Evolutionary conservation across 176 grass and related monocot genomes (phyloP).

Genomic region (Oryza coarctata): DNA sequence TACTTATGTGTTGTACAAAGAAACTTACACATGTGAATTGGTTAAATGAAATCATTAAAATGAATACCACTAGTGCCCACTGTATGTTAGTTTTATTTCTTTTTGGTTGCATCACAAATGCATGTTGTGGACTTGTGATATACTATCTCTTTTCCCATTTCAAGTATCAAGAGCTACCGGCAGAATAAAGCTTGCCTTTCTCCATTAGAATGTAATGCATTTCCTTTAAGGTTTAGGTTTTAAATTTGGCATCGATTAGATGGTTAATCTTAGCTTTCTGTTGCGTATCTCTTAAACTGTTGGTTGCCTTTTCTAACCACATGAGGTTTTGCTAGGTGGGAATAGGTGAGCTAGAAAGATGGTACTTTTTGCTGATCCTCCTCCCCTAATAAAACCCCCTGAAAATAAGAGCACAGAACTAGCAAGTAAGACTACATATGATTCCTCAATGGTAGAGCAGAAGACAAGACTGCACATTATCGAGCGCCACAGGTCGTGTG

Average conservation of each 20-base stretch:
- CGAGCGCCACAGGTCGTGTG: constrained; percentile 63
- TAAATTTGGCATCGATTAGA: neutral
- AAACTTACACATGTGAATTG: neutral
- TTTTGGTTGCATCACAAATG: constrained; percentile 14
- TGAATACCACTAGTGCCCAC: neutral
- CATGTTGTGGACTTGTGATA: constrained; percentile 7
- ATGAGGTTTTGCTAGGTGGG: constrained; percentile 1
- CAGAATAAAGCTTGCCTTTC: neutral
- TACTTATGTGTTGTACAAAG: constrained; percentile 1
- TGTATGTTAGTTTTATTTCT: neutral
- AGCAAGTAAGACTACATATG: constrained; percentile 28
- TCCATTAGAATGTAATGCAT: constrained; percentile 11
- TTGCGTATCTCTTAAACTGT: constrained; percentile 23
- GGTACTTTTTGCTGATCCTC: constrained; percentile 16
- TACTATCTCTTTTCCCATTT: neutral
- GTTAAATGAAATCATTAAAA: too few species aligned
- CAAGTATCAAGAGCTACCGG: neutral
- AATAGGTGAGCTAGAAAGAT: constrained; percentile 35
- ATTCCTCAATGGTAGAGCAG: constrained; percentile 48
- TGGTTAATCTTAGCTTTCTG: neutral
- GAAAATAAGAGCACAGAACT: constrained; percentile 27
- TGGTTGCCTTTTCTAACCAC: neutral
- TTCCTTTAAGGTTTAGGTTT: neutral
- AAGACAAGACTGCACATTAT: constrained; percentile 44
- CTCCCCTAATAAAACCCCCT: neutral